phyloP scores from a whole-genome alignment of 176 grass and related monocot genomes.

The Aegilops bicornis region DNA sequence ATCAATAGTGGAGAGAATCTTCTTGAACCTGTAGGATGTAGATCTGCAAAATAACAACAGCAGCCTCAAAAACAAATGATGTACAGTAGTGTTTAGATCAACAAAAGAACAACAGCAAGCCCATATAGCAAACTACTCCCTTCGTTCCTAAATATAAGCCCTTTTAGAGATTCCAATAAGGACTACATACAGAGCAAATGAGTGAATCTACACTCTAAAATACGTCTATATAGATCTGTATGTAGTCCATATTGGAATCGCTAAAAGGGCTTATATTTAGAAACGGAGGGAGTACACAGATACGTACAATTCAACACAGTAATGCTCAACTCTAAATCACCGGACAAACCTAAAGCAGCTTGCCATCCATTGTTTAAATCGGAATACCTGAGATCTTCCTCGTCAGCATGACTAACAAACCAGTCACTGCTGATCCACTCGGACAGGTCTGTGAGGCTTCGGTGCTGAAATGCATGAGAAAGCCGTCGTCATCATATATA shows the following conservation, averaged over 20 bases:
- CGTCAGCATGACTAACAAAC: background rate
- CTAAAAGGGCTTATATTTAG: no score
- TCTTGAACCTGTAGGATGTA: background rate
- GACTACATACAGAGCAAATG: no score
- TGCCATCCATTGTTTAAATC: slow-evolving; percentile 1
- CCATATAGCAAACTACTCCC: background rate
- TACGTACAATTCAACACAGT: background rate
- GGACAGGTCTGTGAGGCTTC: slow-evolving; percentile 81
- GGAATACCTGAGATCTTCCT: background rate
- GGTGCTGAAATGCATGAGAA: slow-evolving; percentile 65
- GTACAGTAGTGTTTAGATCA: background rate
- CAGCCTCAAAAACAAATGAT: background rate
- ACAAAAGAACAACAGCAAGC: no score
- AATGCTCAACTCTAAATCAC: slow-evolving; percentile 18
- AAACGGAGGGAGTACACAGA: background rate
- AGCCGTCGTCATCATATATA: background rate
- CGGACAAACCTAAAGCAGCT: background rate
- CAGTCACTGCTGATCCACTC: slow-evolving; percentile 28
- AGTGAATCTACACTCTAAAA: no score
- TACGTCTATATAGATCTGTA: no score
- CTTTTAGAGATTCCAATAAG: no score
- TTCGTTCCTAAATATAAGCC: no score
- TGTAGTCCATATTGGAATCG: no score
- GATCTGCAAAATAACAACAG: background rate
- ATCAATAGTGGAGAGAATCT: background rate